Evolutionary conservation across 1,139 yeast genomes (phyloP), one percentile per base, ranked within the genome.

Genomic region (Waltiozyma sp.): DNA sequence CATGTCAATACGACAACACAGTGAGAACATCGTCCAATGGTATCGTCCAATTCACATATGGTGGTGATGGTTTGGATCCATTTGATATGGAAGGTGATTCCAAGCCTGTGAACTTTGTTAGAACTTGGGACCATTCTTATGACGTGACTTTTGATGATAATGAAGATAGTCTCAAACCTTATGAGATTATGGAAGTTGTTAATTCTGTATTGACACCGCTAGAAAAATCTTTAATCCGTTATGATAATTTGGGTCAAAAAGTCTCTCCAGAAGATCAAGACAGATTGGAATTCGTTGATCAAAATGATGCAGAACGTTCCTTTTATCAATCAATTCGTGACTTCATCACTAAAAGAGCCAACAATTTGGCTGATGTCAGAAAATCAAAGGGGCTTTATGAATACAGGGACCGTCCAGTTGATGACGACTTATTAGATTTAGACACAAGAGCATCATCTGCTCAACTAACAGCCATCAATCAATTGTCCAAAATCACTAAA

Each of bases 21-120:
- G 97, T 93, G 39, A 75, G 99, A 58, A 93, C 94, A 46, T 89
- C 97, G 1, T 77, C 94, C 44, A 88, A 88, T 59, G 95, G 96
- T 63, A 87, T 93, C 60, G 98, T 93, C 26, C 99, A 93, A 63
- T 93, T 93, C 64, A 86, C 89, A 18, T 93, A 93, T 61, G 99
- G 99, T 65, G 98, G 97, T 51, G 99, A 93, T 65, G 96, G 98
- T 39, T 73, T 93, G 48, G 99, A 93, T 70, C 99, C 99, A 3
- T 74, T 86, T 58, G 97, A 91, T 65, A 91, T 93, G 97, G 99
- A 93, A 66, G 98, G 98, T 54, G 96, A 93, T 62, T 96, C 98
- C 1, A 78, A 72, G 55, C 98, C 98, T 0, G 98, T 93, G 28
- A 89, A 93, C 61, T 91, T 93, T 61, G 73, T 71, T 42, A 76